Conservation (phyloP, 805 yeast genomes). For the Torulaspora microellipsoides region DNA sequence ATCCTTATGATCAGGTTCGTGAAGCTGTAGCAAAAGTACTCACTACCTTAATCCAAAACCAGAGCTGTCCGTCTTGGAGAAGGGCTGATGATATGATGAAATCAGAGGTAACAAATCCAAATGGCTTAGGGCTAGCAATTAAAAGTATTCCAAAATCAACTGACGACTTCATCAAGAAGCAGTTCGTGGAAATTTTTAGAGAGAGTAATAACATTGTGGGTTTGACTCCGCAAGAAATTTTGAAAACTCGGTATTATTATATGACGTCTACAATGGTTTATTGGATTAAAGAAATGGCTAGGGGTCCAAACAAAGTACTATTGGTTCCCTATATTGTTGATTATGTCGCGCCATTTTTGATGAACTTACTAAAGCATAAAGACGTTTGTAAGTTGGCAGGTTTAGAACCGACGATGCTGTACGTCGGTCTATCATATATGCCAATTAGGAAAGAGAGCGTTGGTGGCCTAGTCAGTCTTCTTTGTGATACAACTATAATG, state of each 20-base stretch:
- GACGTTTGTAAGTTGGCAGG: conserved; percentile 75
- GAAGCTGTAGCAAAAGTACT: conserved; percentile 60
- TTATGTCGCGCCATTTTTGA: conserved; percentile 63
- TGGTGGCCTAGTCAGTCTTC: conserved; percentile 42
- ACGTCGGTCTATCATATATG: conserved; percentile 44
- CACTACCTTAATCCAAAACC: conserved; percentile 25
- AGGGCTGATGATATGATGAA: conserved; percentile 13
- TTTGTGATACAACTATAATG: conserved; percentile 36
- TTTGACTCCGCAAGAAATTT: conserved; percentile 50
- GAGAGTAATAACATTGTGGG: conserved; percentile 35
- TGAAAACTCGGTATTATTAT: conserved; percentile 57
- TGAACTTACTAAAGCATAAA: conserved; percentile 59
- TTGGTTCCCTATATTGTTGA: conserved; percentile 48
- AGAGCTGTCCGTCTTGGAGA: conserved; percentile 23
- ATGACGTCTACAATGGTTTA: conserved; percentile 59
- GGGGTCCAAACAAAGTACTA: conserved; percentile 49
- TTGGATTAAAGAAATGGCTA: conserved; percentile 52
- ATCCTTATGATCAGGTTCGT: conserved; percentile 71
- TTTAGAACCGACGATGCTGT: conserved; percentile 48
- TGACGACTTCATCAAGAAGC: conserved; percentile 36
- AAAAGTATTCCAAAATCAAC: conserved; percentile 33
- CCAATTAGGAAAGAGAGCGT: conserved; percentile 43
- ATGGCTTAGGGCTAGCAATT: conserved; percentile 37
- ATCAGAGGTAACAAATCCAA: conserved; percentile 12
- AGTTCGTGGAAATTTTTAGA: conserved; percentile 43